These are phyloP conservation scores for Cryphonectria japonica DNA, from an alignment of 2,329 filamentous ascomycete genomes.

Conservation along the genomic window DNA sequence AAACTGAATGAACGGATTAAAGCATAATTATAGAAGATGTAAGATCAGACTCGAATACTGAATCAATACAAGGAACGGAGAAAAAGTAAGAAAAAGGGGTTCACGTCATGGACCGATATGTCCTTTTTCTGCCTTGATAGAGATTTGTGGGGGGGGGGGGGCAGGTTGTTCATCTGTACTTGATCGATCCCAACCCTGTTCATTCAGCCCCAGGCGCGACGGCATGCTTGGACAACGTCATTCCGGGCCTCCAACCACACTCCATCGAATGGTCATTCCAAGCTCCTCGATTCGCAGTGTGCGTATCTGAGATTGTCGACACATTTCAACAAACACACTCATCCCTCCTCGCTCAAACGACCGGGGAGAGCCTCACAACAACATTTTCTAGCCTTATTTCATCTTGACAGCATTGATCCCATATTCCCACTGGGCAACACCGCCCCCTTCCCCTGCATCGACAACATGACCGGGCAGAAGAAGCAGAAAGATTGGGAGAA, in stretches of 20 bases:
- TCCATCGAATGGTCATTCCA: background rate
- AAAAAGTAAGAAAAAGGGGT: background rate
- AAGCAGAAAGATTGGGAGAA: slow-evolving; percentile 56
- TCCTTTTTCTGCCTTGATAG: background rate
- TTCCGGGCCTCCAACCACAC: background rate
- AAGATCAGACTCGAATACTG: no score
- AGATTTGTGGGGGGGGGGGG: no score
- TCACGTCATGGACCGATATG: no score
- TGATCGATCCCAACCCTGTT: background rate
- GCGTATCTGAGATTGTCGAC: background rate
- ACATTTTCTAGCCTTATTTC: background rate
- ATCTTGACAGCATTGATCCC: background rate
- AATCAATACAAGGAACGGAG: background rate
- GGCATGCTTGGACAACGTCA: slow-evolving; percentile 9
- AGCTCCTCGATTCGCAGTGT: background rate
- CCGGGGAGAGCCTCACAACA: background rate
- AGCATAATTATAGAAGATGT: no score
- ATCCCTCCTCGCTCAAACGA: background rate
- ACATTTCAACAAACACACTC: background rate
- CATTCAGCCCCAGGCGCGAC: background rate
- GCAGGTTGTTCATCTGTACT: background rate
- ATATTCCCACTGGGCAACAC: background rate
- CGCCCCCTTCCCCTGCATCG: background rate
- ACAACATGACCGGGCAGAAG: slow-evolving; percentile 34
- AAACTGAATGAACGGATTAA: no score